A percentile compares a stretch with the other conserved stretches of the same genome.
phyloP scores from a whole-genome alignment of 2,329 filamentous ascomycete genomes.

The Epichloe aotearoae region DNA sequence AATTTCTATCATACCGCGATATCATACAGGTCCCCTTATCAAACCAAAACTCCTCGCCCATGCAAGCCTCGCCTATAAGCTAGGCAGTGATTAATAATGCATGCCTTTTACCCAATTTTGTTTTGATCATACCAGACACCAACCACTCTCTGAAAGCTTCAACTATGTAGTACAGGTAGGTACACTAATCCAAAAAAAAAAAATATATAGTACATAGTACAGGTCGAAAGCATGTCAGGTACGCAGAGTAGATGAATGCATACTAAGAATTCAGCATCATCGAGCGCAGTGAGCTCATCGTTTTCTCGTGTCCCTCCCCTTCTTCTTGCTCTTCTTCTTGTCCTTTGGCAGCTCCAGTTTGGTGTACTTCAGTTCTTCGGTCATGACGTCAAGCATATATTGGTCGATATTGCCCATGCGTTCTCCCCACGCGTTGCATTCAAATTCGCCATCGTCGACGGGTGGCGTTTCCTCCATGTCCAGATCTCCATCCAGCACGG shows the following conservation, averaged over 20 bases:
- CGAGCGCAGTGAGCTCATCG: slow-evolving; percentile 13
- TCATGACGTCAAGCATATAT: slow-evolving; percentile 61
- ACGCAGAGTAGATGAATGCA: too few relatives aligned
- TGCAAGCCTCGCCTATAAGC: background rate
- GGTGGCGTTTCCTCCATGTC: slow-evolving; percentile 15
- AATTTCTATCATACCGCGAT: background rate
- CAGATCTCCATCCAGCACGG: slow-evolving; percentile 18
- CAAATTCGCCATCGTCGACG: slow-evolving; percentile 25
- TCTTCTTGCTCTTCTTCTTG: slow-evolving; percentile 48
- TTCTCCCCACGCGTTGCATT: slow-evolving; percentile 46
- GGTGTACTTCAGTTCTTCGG: slow-evolving; percentile 43
- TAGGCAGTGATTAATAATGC: background rate
- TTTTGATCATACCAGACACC: background rate
- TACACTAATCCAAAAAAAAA: slow-evolving; percentile 4
- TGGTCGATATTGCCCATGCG: slow-evolving; percentile 54
- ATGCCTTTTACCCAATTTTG: background rate
- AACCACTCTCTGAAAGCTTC: background rate
- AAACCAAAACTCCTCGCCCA: background rate
- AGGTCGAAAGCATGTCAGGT: background rate
- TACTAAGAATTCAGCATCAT: background rate
- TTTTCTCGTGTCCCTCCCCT: slow-evolving; percentile 45
- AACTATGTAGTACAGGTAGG: background rate
- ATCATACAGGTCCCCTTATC: background rate
- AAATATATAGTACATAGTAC: background rate
- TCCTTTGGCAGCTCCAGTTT: slow-evolving; percentile 51